Evolutionary conservation across 306 rosid genomes (phyloP), one percentile per base, ranked within the genome.

Genomic region (Acmispon strigosus): DNA sequence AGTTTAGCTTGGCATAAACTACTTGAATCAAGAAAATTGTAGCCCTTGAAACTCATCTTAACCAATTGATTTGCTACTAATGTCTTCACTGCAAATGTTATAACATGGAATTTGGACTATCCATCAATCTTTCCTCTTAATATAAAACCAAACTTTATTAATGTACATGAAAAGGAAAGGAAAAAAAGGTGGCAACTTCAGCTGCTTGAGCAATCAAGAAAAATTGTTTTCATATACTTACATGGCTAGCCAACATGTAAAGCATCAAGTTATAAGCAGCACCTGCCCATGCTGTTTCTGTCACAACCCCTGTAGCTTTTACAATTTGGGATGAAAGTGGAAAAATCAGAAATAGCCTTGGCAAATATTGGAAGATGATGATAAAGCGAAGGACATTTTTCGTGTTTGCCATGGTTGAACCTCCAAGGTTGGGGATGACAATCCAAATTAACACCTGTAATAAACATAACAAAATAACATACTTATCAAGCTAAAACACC

Each of bases 201-300:
- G 2, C 24, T 22, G 24, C 24, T 22, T 22, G 24, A 22, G 24
- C 24, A 27, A 2, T 27, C 32, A 27, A 8, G 12, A 32, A 32
- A 32, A 39, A 8, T 39, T 39, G 17, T 55, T 10, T 27, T 14
- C 51, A 70, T 54, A 7, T 19, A 70, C 90, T 89, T 75, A 91
- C 97, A 82, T 91, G 97, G 85, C 97, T 91, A 54, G 97, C 97
- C 78, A 91, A 63, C 93, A 91, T 84, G 79, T 85, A 91, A 69
- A 91, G 90, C 78, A 87, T 85, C n/a, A 91, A 80, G 69, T 91
- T 91, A 66, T 91, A 91, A 63, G 97, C 93, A 66, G 97, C 96
- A 12, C 96, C 96, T 14, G 93, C 96, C 96, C 97, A 91, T 50
- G 97, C 96, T 64, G 93, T 84, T 69, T 89, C 84, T 24, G 91